phyloP scores from a whole-genome alignment of 306 rosid species.

The Prunus davidiana region DNA sequence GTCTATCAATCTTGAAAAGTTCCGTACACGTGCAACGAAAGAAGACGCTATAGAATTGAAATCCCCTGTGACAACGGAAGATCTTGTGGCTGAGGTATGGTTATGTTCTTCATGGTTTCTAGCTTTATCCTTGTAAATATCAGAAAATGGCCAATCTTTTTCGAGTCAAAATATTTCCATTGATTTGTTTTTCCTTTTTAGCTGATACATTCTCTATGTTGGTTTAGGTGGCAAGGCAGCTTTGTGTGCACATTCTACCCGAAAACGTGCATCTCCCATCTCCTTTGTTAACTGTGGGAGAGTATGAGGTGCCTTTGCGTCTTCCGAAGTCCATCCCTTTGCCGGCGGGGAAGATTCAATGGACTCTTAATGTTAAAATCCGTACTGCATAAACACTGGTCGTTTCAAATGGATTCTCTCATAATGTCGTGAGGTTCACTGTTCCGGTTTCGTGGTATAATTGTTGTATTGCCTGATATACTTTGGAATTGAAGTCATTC shows the following conservation, averaged over 20 bases:
- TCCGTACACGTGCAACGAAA: conserved; percentile 52
- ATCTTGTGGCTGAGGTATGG: conserved; percentile 72
- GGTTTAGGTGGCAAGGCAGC: conserved; percentile 78
- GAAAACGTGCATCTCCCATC: conserved; percentile 55
- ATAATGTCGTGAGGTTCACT: neutral
- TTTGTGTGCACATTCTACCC: conserved; percentile 56
- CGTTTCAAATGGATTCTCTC: neutral
- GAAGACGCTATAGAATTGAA: conserved; percentile 80
- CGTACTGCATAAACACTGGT: conserved; percentile 44
- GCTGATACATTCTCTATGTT: conserved; percentile 10
- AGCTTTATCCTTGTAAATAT: neutral
- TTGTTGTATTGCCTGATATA: conserved; percentile 3
- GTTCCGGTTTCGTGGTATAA: conserved; percentile 10
- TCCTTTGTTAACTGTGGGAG: conserved; percentile 63
- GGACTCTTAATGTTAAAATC: conserved; percentile 73
- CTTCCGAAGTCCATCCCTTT: conserved; percentile 79
- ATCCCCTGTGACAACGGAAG: conserved; percentile 54
- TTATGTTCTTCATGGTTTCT: conserved; percentile 15
- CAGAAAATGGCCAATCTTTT: neutral
- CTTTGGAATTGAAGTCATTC: neutral
- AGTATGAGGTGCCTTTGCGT: conserved; percentile 77
- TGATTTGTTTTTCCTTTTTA: neutral
- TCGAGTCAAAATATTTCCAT: neutral
- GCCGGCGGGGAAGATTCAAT: conserved; percentile 74
- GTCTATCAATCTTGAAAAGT: conserved; percentile 48